Evolutionary conservation across 768 basidiomycete genomes (phyloP), one percentile per base, ranked within the genome.

Genomic region (Hirschioporus abietinus): DNA sequence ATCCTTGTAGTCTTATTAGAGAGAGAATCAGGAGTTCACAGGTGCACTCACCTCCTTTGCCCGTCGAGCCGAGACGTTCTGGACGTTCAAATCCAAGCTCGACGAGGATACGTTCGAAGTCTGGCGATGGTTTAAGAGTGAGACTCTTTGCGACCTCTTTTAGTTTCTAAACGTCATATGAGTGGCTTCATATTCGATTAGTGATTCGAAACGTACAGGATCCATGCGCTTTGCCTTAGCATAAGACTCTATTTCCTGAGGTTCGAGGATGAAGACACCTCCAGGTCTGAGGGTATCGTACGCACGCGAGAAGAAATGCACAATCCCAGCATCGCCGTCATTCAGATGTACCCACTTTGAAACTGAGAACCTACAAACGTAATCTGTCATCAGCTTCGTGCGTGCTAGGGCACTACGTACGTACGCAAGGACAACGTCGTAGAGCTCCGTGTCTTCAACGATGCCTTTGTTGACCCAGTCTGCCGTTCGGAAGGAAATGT

Each of bases 341-440:
- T 95, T 88, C 10, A 96, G 79, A 75, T 96, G 95, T 34, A 96
- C 92, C 95, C 95, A 96, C 76, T 95, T 96, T 0, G 93, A 86
- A 59, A 96, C 77, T 0, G 94, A 96, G 70, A 96, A 87, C 0
- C 93, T 95, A 72, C 2, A 35, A 58, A 52, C n/a, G 20, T 23
- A 34, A 18, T 61, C 3, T 6, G 30, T 61, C 30, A 3, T 30
- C 30, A 30, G 30, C 30, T 8, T 8, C 8, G 35, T 65, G 2
- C 20, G 9, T 58, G 42, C 52, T 17, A 7, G n/a, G 18, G 34
- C 23, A 26, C 15, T 34, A 4, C 20, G 25, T 23, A 76, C 89
- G 68, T 71, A 95, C 95, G 88, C 95, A 36, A 95, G 68, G 34
- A 96, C 85, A 35, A 94, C 83, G 71, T 93, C 88, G 73, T 95